Evolutionary conservation across 768 basidiomycete genomes (phyloP), one percentile per base, ranked within the genome.

Genomic region (Favolaschia claudopus): DNA sequence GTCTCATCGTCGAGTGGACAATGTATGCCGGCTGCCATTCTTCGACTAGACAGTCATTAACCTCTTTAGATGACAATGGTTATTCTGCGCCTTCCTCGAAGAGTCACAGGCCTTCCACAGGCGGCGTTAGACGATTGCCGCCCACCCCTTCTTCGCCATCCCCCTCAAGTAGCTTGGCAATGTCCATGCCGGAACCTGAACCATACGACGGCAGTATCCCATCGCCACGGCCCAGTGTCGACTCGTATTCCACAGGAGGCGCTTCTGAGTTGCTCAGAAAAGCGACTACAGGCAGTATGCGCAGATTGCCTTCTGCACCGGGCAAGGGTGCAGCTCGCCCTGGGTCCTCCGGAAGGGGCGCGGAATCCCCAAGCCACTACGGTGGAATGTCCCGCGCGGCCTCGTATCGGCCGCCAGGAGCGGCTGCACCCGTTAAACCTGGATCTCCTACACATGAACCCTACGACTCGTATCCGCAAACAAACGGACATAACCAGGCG

Each of bases 91-190:
- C 14, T 15, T 19, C 62, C 2, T 55, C 56, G 29, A 60, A 60
- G 40, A 8, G 39, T 36, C 27, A 42, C 15, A 42, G 49, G 2
- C 50, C 58, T 3, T n/a, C 20, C 19, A 53, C 39, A 9, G 50
- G 25, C 19, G 56, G 54, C 1, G 63, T 60, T 4, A 54, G 63
- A 13, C 58, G 63, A 0, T 55, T 64, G 17, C 63, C 63, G 3
- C 63, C 63, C 3, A 64, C 63, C 4, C 63, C 63, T 10, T 53
- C 58, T 3, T 64, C 63, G 9, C 63, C 63, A 4, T 60, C 62
- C 1, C 32, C 63, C 3, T 51, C 52, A 12, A 53, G 54, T 5
- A 13, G 31, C 19, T n/a, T n/a, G n/a, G n/a, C n/a, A n/a, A 19
- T 53, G 22, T 27, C n/a, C 34, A 57, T 64, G 63, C 63, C 63